Percentiles rank a stretch among this genome's conserved stretches.
phyloP scores from a whole-genome alignment of 371 early-diverging fungal species.

The Vairimorpha necatrix region DNA sequence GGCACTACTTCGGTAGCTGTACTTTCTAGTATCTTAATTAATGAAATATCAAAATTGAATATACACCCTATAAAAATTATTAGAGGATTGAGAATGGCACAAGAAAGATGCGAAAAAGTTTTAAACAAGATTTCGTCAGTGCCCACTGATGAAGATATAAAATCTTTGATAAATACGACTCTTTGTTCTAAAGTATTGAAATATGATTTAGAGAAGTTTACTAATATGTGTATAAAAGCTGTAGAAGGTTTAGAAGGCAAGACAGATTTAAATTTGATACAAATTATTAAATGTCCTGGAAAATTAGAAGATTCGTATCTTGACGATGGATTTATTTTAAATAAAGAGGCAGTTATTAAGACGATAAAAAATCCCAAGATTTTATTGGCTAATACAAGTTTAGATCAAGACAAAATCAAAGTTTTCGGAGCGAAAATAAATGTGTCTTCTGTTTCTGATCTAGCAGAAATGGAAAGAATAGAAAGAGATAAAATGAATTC shows the following conservation, averaged over 20 bases:
- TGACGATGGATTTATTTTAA: constrained; percentile 91
- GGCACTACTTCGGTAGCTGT: constrained; percentile 98
- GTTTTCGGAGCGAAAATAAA: constrained; percentile 93
- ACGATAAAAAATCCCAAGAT: constrained; percentile 87
- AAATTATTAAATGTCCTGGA: constrained; percentile 95
- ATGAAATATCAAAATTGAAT: constrained; percentile 87
- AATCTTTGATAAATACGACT: constrained; percentile 77
- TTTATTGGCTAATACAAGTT: constrained; percentile 85
- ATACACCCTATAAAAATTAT: constrained; percentile 96
- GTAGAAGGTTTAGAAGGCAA: constrained; percentile 67
- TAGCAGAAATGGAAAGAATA: constrained; percentile 93
- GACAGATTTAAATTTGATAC: constrained; percentile 86
- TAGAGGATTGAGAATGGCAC: constrained; percentile 86
- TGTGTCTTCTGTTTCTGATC: constrained; percentile 87
- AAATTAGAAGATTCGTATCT: constrained; percentile 87
- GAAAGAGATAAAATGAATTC: constrained; percentile 95
- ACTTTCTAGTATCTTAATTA: constrained; percentile 85
- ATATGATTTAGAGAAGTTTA: constrained; percentile 88
- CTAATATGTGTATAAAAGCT: constrained; percentile 89
- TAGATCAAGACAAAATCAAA: constrained; percentile 97
- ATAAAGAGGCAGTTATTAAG: constrained; percentile 91
- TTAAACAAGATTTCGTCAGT: constrained; percentile 77
- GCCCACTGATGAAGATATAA: constrained; percentile 66
- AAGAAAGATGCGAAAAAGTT: constrained; percentile 75
- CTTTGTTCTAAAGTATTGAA: constrained; percentile 91